These are phyloP conservation scores for Zoysia matrella DNA, from an alignment of 202 grass and related monocot species.

Conservation along the genomic window DNA sequence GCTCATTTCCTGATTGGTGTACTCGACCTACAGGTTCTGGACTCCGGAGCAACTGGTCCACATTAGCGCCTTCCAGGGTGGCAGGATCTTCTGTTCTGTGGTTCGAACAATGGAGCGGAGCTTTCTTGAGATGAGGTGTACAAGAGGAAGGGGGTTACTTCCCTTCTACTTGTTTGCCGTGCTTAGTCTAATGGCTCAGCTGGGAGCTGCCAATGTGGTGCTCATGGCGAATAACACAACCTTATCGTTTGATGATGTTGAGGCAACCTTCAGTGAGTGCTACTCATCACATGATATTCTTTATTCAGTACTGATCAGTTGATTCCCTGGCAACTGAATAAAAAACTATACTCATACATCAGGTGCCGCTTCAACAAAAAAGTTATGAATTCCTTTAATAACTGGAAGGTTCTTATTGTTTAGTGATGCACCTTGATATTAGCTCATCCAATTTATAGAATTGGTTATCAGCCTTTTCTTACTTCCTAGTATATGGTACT, in stretches of 20 bases:
- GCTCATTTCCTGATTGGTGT: not conserved
- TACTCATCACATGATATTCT: conserved; percentile 28
- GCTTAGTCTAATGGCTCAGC: conserved; percentile 51
- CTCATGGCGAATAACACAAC: conserved; percentile 75
- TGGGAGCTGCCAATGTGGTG: conserved; percentile 67
- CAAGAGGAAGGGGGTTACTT: conserved; percentile 17
- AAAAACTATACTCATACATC: not conserved
- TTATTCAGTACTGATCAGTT: conserved; percentile 19
- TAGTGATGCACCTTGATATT: not conserved
- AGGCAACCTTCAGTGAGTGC: conserved; percentile 82
- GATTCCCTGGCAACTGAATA: conserved; percentile 19
- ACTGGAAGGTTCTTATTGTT: not conserved
- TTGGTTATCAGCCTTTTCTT: not conserved
- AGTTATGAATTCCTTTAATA: not conserved
- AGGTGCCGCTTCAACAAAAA: not conserved
- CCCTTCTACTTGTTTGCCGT: conserved; percentile 32
- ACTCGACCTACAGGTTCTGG: not conserved
- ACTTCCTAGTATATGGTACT: not conserved
- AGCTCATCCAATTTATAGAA: too few species aligned
- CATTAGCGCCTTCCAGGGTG: not conserved
- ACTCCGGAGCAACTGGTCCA: not conserved
- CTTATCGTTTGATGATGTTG: conserved; percentile 69
- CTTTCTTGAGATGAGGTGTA: conserved; percentile 30
- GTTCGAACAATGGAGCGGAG: not conserved
- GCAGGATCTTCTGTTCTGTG: not conserved